These are phyloP conservation scores for Naganishia vaughanmartiniae DNA, from an alignment of 768 basidiomycete species.

Conservation along the genomic window DNA sequence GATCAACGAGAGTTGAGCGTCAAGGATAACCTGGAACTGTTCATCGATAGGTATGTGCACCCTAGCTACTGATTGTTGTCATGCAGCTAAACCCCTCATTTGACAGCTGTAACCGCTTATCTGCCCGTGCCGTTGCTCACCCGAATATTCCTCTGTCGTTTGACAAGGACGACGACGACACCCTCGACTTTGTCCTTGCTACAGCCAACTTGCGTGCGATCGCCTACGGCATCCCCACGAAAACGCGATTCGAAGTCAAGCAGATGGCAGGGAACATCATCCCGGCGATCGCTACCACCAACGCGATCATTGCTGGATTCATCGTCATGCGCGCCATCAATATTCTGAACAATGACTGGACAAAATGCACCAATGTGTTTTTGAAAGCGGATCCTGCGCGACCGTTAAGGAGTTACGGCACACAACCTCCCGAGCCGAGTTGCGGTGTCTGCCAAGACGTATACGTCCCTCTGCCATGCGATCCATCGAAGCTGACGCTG, in stretches of 20 bases:
- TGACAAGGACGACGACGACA: conserved; percentile 97
- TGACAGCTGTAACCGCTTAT: conserved; percentile 74
- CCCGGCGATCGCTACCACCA: conserved; percentile 97
- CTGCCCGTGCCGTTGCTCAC: conserved; percentile 62
- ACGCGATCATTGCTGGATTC: conserved; percentile 91
- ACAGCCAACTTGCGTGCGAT: conserved; percentile 86
- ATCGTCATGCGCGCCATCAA: conserved; percentile 91
- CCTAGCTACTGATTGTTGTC: not conserved
- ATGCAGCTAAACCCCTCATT: conserved; percentile 1
- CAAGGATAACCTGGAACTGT: conserved; percentile 76
- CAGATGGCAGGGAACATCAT: conserved; percentile 99
- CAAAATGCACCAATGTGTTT: conserved; percentile 59
- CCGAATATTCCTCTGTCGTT: conserved; percentile 61
- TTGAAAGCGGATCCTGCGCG: conserved; percentile 72
- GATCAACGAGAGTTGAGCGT: conserved; percentile 77
- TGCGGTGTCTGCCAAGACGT: conserved; percentile 86
- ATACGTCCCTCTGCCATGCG: conserved; percentile 72
- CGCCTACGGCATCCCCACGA: conserved; percentile 81
- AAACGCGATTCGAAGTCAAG: conserved; percentile 96
- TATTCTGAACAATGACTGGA: conserved; percentile 64
- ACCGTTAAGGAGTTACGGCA: conserved; percentile 68
- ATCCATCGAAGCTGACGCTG: conserved; percentile 66
- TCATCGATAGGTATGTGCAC: conserved; percentile 69
- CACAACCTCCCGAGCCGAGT: conserved; percentile 67
- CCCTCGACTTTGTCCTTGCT: conserved; percentile 93